Evolutionary conservation across 164 flowering plant species (phyloP).

Genomic region (Saururus chinensis): DNA sequence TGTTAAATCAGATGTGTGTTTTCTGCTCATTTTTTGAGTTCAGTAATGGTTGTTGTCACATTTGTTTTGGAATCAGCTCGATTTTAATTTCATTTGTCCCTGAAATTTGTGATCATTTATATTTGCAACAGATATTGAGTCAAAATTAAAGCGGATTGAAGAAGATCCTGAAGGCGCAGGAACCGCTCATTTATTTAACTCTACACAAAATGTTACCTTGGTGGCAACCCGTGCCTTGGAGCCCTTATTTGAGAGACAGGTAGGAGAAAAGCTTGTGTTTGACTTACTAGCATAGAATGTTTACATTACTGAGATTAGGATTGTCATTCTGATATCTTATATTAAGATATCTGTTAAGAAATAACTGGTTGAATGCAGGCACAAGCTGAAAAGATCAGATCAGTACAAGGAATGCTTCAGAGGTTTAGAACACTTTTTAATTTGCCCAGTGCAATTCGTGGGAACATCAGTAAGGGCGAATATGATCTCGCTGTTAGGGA

Average conservation of each 20-base stretch:
- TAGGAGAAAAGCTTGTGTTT: conserved; percentile 12
- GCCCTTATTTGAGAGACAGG: conserved; percentile 98
- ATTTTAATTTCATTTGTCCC: not conserved
- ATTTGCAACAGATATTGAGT: conserved; percentile 66
- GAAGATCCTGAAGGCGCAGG: conserved; percentile 99
- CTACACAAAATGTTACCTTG: conserved; percentile 63
- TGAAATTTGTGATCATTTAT: not conserved
- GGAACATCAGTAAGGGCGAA: conserved; percentile 96
- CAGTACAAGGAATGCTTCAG: conserved; percentile 99
- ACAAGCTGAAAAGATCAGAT: conserved; percentile 97
- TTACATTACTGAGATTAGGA: no score
- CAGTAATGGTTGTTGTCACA: not conserved
- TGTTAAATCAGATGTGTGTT: not conserved
- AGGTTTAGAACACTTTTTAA: conserved; percentile 93
- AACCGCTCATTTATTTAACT: conserved; percentile 64
- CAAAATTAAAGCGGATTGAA: conserved; percentile 89
- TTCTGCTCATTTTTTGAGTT: not conserved
- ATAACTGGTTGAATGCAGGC: conserved; percentile 35
- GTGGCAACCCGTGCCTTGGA: conserved; percentile 84
- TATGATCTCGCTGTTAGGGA: conserved; percentile 97
- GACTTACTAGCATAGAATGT: not conserved
- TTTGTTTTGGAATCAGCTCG: not conserved
- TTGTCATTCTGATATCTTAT: not conserved
- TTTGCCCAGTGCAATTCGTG: conserved; percentile 93
- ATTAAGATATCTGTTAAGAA: not conserved